phyloP scores from a whole-genome alignment of 2,329 filamentous ascomycete genomes.

The Epichloe elymi region DNA sequence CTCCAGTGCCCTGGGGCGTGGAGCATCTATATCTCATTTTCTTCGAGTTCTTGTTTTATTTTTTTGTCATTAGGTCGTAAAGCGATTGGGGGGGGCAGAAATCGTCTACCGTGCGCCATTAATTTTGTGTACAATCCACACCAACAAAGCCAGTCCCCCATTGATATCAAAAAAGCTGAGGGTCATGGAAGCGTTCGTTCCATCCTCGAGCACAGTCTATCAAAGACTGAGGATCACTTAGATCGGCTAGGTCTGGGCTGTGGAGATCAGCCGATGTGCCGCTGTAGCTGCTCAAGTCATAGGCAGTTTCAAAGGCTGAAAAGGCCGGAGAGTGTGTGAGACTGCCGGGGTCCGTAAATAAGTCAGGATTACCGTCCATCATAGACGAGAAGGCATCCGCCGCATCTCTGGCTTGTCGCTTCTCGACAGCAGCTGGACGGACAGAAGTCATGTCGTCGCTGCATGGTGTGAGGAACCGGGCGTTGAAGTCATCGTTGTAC shows the following conservation, averaged over 20 bases:
- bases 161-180: constrained; percentile 19
- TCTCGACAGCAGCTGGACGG: constrained; percentile 17
- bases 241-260: constrained; percentile 15
- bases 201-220: constrained; percentile 17
- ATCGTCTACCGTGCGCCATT: constrained; percentile 3
- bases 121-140: constrained; percentile 2
- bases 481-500: constrained; percentile 24
- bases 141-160: not conserved
- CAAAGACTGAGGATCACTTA: constrained; percentile 14
- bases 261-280: constrained; percentile 15
- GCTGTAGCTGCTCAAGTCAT: constrained; percentile 25
- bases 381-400: constrained; percentile 3
- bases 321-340: constrained; percentile 23
- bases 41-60: not conserved
- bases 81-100: constrained; percentile 4
- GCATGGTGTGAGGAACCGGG: constrained; percentile 38
- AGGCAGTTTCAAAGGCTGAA: constrained; percentile 27
- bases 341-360: constrained; percentile 14
- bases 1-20: not conserved
- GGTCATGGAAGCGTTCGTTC: constrained; percentile 18
- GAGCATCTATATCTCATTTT: not conserved
- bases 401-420: constrained; percentile 6
- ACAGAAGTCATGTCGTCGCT: constrained; percentile 35
- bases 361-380: constrained; percentile 14
- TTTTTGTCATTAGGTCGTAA: constrained; percentile 19